These are phyloP conservation scores for Carex sylvatica DNA, from an alignment of 202 grass and related monocot species.

Conservation along the genomic window DNA sequence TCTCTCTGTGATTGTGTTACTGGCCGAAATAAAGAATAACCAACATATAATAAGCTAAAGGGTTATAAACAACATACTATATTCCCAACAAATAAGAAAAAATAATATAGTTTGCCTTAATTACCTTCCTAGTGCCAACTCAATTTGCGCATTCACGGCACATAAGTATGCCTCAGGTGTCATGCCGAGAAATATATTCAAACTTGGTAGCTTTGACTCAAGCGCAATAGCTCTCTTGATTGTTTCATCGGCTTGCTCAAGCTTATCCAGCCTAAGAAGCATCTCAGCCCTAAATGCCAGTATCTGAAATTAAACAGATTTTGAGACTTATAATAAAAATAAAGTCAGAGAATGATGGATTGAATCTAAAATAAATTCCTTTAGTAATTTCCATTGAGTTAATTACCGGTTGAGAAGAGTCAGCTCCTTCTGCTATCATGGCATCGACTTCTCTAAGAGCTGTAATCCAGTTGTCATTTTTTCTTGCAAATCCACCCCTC, in stretches of 20 bases:
- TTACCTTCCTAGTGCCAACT: conserved; percentile 38
- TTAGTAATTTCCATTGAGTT: neutral
- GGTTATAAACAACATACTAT: neutral
- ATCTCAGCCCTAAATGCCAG: conserved; percentile 39
- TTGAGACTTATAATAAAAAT: neutral
- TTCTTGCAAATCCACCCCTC: conserved; percentile 29
- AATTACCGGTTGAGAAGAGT: conserved; percentile 34
- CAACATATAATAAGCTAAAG: neutral
- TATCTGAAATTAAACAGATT: conserved; percentile 25
- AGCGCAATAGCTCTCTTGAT: conserved; percentile 23
- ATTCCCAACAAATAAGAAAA: neutral
- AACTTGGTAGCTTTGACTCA: neutral
- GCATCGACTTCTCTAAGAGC: conserved; percentile 33
- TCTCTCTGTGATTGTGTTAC: too few relatives aligned
- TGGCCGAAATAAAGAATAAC: too few relatives aligned
- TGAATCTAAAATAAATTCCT: neutral
- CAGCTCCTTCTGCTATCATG: conserved; percentile 26
- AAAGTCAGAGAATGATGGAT: neutral
- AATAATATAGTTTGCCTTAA: neutral
- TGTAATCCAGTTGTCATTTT: conserved; percentile 24
- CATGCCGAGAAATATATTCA: conserved; percentile 17
- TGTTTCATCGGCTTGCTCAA: conserved; percentile 27
- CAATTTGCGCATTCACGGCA: conserved; percentile 35
- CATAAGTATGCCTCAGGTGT: conserved; percentile 16
- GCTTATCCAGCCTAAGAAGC: conserved; percentile 30